These are phyloP conservation scores for Triticum timopheevii DNA, from an alignment of 176 grass and related monocot genomes.

Conservation along the genomic window DNA sequence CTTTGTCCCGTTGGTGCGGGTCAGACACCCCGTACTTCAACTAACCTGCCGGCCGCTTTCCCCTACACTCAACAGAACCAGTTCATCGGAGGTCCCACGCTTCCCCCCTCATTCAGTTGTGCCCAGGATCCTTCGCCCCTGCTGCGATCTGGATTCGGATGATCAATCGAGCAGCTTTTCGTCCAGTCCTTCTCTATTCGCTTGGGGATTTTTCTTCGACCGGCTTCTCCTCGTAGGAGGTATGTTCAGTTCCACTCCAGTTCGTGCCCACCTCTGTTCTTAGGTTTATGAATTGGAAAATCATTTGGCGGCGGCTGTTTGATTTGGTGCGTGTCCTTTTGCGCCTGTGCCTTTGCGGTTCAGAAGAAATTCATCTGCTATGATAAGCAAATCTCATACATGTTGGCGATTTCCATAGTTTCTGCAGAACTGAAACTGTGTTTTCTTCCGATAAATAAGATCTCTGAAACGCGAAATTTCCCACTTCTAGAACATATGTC, in stretches of 20 bases:
- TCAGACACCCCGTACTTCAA: not conserved
- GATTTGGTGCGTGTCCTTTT: not conserved
- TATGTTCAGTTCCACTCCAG: not conserved
- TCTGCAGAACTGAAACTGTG: not conserved
- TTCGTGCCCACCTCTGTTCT: not conserved
- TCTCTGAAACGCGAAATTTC: not conserved
- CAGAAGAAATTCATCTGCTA: not conserved
- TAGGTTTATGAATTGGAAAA: not conserved
- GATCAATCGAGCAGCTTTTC: not conserved
- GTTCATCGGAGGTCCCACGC: not conserved
- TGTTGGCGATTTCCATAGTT: too few species aligned
- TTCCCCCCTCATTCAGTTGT: not conserved
- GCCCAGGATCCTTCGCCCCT: not conserved
- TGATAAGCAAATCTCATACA: not conserved
- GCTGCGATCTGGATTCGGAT: not conserved
- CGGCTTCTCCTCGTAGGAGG: not conserved
- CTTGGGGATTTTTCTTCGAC: not conserved
- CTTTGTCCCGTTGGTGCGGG: not conserved
- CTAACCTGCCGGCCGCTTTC: not conserved
- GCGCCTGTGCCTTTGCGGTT: not conserved
- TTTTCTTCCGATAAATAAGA: not conserved
- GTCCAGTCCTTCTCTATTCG: not conserved
- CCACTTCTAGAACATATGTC: not conserved
- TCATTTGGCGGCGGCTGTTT: not conserved
- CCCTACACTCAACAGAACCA: not conserved